Conservation (phyloP, 495 filamentous ascomycete species). For the Entonaema liquescens region DNA sequence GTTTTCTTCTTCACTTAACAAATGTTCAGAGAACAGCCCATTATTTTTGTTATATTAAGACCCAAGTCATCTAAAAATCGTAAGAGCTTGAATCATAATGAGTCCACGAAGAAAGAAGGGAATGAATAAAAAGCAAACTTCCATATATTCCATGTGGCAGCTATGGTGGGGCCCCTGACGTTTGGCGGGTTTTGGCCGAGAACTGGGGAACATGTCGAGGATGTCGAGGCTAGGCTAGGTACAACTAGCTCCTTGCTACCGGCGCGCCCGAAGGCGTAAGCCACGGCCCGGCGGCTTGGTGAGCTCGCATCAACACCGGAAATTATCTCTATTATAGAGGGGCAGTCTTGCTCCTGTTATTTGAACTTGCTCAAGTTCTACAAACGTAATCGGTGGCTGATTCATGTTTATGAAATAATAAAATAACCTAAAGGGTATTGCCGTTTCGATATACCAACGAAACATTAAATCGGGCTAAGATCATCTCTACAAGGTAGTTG, state of each 20-base stretch:
- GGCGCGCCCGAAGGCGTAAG: conserved; percentile 5
- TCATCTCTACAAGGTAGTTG: background rate
- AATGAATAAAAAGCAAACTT: conserved; percentile 10
- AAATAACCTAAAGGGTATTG: background rate
- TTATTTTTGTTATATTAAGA: background rate
- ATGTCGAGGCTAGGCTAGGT: background rate
- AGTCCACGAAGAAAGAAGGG: background rate
- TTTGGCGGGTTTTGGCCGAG: conserved; percentile 19
- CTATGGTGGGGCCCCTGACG: conserved; percentile 7
- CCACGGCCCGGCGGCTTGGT: conserved; percentile 16
- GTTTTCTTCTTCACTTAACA: background rate
- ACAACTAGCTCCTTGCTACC: background rate
- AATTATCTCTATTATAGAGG: conserved; percentile 32
- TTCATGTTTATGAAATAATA: background rate
- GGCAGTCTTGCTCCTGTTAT: conserved; percentile 27
- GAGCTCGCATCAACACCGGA: conserved; percentile 25
- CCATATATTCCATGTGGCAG: conserved; percentile 20
- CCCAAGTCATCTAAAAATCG: conserved; percentile 6
- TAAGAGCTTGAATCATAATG: conserved; percentile 19
- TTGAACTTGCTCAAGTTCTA: background rate
- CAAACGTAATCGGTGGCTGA: background rate
- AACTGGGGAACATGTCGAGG: conserved; percentile 17
- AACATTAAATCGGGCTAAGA: background rate
- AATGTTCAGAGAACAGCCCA: background rate
- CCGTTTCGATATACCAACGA: background rate